Conservation (phyloP, 129 eudicot species). For the Helianthus tuberosus region DNA sequence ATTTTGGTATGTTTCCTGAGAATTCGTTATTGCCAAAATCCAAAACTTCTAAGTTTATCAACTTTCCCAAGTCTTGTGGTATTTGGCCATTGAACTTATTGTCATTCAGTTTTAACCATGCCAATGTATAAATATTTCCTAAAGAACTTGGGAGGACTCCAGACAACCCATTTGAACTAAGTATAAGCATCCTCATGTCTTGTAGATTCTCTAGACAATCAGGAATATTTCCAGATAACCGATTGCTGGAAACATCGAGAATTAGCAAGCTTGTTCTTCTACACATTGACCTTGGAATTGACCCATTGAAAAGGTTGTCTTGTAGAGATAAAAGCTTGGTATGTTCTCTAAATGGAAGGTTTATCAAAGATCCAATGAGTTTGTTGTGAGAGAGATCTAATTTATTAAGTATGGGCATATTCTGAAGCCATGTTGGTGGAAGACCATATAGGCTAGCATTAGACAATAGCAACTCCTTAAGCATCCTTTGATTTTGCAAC, state of each 20-base stretch:
- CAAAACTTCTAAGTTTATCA: background rate
- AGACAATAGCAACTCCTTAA: constrained; percentile 3
- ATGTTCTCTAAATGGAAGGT: background rate
- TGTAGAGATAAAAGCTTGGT: background rate
- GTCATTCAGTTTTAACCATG: no score
- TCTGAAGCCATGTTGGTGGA: constrained; percentile 22
- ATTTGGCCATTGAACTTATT: no score
- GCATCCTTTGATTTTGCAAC: constrained; percentile 26
- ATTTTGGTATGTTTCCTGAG: background rate
- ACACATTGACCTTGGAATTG: background rate
- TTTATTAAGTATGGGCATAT: background rate
- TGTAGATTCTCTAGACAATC: background rate
- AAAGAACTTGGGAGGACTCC: constrained; percentile 10
- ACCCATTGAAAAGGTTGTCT: constrained; percentile 1
- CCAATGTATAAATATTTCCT: no score
- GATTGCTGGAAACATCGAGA: background rate
- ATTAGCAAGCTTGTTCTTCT: background rate
- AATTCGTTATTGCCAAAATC: background rate
- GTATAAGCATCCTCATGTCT: background rate
- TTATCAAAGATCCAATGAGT: constrained; percentile 4
- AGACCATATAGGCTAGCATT: constrained; percentile 22
- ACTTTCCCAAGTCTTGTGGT: no score
- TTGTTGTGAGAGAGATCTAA: constrained; percentile 23
- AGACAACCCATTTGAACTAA: background rate
- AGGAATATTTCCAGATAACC: background rate